Base-by-base conservation (phyloP, 2,329 filamentous ascomycete genomes). In the Fusarium clavum region DNA sequence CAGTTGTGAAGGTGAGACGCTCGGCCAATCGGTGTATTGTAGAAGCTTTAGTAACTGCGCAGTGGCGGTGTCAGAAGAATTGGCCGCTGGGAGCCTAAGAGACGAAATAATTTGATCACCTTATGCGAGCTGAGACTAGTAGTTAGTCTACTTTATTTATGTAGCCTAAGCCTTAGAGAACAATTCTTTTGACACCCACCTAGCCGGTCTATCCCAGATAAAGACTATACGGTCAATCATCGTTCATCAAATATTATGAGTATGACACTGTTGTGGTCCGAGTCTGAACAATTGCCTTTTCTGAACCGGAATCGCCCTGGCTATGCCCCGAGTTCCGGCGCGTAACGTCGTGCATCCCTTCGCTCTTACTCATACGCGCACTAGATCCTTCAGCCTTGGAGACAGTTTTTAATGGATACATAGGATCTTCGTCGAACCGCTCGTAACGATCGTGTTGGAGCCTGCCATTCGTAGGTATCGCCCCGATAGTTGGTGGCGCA, bases 201-300 rank as follows among this genome's bases (percentile, higher is more conserved):
- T 32, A 32, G 30, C 34, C 6, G 34, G 34, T 12, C 18, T 38
- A 38, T 38, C 18, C 18, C 34, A 7, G 18, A 11, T 4, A 38
- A n/a, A 38, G 18, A 38, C 18, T 38, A 38, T 38, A 38, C 13
- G 5, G n/a, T 38, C 18, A 38, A 38, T n/a, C 10, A 18, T 3
- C 10, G 0, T 38, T 38, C 18, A 38, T 38, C 18, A 10, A 1
- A 38, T n/a, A n/a, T n/a, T 4, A 38, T 7, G 34, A 38, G 34
- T 38, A 38, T 10, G 34, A 38, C 3, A 38, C 34, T 4, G 34
- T 38, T n/a, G 34, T 38, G 34, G 34, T 38, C 18, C 34, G 22
- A 25, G 55, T 66, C 25, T 66, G 61, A 13, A 66, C 25, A 12
- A 66, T 66, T 24, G 48, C 63, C 48, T 66, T 66, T 66, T 66